Evolutionary conservation across 2,329 filamentous ascomycete genomes (phyloP).

Genomic region (Blastomyces emzantsi): DNA sequence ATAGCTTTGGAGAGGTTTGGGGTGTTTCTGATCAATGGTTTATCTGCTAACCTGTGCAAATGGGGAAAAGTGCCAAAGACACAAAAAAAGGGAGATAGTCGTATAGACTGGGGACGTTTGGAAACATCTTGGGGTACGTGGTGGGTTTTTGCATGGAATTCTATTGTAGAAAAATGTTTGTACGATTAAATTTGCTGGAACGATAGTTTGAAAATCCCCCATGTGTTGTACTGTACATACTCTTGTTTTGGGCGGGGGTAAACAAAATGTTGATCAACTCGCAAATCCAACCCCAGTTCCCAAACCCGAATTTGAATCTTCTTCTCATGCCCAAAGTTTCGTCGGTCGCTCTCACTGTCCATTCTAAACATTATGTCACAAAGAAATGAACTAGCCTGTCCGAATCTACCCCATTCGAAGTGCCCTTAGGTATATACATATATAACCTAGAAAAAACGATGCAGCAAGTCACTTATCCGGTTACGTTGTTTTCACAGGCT

Average conservation of each 20-base stretch:
- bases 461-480: neutral
- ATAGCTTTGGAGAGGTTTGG: conserved; percentile 15
- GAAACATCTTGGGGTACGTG: neutral
- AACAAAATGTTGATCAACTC: neutral
- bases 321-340: neutral
- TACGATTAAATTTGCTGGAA: neutral
- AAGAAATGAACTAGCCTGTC: neutral
- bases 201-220: neutral
- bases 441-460: neutral
- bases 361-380: neutral
- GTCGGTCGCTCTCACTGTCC: neutral
- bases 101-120: neutral
- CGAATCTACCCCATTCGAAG: neutral
- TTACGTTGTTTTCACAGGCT: neutral
- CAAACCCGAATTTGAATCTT: neutral
- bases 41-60: neutral
- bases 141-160: neutral
- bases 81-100: neutral
- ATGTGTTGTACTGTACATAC: neutral
- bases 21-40: neutral
- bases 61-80: neutral
- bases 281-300: neutral
- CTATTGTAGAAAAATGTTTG: neutral
- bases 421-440: neutral
- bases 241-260: neutral